Evolutionary conservation across 202 grass and related monocot genomes (phyloP).

Genomic region (Alloteropsis angusta): DNA sequence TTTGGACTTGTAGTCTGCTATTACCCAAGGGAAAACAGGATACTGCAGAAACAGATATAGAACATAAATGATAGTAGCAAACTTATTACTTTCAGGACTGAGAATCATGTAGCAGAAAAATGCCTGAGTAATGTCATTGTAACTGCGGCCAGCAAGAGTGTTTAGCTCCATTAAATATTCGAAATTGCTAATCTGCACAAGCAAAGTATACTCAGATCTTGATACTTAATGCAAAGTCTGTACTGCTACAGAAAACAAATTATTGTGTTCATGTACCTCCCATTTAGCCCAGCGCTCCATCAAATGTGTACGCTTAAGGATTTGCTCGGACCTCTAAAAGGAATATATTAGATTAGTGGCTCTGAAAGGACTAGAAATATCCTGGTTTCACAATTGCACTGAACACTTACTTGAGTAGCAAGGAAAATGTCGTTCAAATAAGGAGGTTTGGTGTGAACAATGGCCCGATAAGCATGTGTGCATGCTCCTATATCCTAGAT

Average conservation of each 20-base stretch:
- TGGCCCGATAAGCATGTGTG: conserved; percentile 84
- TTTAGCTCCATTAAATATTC: conserved; percentile 98
- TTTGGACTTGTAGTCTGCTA: conserved; percentile 84
- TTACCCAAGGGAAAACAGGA: conserved; percentile 94
- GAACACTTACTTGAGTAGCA: conserved; percentile 62
- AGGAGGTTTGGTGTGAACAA: conserved; percentile 79
- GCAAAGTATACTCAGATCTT: conserved; percentile 14
- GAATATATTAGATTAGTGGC: conserved; percentile 27
- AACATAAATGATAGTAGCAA: conserved; percentile 13
- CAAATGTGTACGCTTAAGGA: conserved; percentile 75
- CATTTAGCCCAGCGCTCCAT: conserved; percentile 91
- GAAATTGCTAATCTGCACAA: conserved; percentile 94
- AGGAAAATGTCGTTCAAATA: conserved; percentile 83
- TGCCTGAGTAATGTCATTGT: conserved; percentile 81
- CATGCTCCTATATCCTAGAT: conserved; percentile 66
- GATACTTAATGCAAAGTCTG: conserved; percentile 10
- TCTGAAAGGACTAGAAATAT: conserved; percentile 4
- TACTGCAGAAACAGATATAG: conserved; percentile 51
- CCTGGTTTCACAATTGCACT: neutral
- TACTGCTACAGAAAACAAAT: neutral
- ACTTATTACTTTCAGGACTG: conserved; percentile 19
- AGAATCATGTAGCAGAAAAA: conserved; percentile 25
- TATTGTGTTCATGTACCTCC: conserved; percentile 61
- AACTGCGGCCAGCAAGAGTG: conserved; percentile 90
- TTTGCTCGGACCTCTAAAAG: conserved; percentile 75